phyloP scores from a whole-genome alignment of 805 yeast genomes.

The Starmerella floricola region DNA sequence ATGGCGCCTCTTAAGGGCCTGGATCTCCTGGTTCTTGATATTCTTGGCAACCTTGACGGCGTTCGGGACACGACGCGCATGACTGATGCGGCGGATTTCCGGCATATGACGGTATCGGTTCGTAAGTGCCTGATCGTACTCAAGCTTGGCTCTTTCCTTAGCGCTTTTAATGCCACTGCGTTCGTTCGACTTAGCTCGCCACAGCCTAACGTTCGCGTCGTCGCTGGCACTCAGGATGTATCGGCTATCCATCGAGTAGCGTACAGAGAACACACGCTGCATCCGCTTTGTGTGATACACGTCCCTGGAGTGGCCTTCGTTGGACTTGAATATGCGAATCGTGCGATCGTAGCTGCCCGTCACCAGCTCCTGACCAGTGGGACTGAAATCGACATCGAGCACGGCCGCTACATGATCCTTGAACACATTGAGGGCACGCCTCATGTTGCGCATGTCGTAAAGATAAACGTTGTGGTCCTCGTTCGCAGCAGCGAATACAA shows the following conservation, averaged over 20 bases:
- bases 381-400: conserved; percentile 86
- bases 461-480: conserved; percentile 92
- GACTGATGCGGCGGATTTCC: conserved; percentile 74
- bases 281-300: conserved; percentile 93
- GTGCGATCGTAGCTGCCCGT: conserved; percentile 94
- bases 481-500: conserved; percentile 76
- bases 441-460: conserved; percentile 93
- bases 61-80: conserved; percentile 85
- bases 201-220: conserved; percentile 86
- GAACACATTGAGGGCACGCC: conserved; percentile 66
- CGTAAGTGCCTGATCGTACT: conserved; percentile 82
- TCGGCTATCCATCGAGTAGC: conserved; percentile 77
- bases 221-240: conserved; percentile 86
- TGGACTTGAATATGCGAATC: conserved; percentile 59
- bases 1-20: conserved; percentile 66
- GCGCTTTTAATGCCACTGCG: conserved; percentile 71
- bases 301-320: conserved; percentile 87
- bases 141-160: conserved; percentile 67
- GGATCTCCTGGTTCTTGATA: conserved; percentile 63
- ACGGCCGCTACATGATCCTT: conserved; percentile 96
- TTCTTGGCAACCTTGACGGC: conserved; percentile 82
- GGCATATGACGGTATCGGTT: conserved; percentile 94
- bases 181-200: conserved; percentile 84
- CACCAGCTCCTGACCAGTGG: conserved; percentile 92
- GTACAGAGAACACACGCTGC: conserved; percentile 84